phyloP scores from a whole-genome alignment of 306 rosid species.

The Gastrolobium bilobum region DNA sequence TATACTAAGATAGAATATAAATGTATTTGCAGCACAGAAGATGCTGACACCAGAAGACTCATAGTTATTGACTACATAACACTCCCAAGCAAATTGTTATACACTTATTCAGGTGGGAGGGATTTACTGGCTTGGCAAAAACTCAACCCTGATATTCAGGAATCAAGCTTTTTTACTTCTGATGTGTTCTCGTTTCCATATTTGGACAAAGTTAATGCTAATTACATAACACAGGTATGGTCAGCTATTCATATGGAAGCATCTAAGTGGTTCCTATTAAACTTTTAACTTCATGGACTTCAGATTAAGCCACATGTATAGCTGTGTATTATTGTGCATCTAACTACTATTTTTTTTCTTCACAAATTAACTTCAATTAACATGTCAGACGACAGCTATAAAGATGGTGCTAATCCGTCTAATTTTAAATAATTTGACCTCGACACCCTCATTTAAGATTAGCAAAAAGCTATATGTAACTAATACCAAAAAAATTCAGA shows the following conservation, averaged over 20 bases:
- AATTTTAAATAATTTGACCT: conserved; percentile 1
- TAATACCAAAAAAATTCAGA: too few species aligned
- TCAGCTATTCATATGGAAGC: conserved; percentile 12
- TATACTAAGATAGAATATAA: neutral
- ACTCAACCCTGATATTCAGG: too few species aligned
- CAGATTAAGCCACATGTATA: neutral
- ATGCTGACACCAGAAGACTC: conserved; percentile 25
- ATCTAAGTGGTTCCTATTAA: neutral
- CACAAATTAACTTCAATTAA: conserved; percentile 5
- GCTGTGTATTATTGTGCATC: conserved; percentile 3
- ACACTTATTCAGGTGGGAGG: conserved; percentile 12
- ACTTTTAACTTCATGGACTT: neutral
- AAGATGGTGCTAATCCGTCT: conserved; percentile 14
- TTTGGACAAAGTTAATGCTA: too few species aligned
- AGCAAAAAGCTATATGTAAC: too few species aligned
- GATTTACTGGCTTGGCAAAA: too few species aligned
- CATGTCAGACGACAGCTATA: conserved; percentile 3
- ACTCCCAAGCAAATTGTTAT: conserved; percentile 4
- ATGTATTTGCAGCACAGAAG: conserved; percentile 40
- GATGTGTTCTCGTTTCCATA: too few species aligned
- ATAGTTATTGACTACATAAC: conserved; percentile 9
- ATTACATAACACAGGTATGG: neutral
- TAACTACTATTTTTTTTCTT: neutral
- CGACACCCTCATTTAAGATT: conserved; percentile 9
- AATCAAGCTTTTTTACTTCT: too few species aligned